Evolutionary conservation across 2,329 filamentous ascomycete genomes (phyloP).

Genomic region (Aureobasidium sp.): DNA sequence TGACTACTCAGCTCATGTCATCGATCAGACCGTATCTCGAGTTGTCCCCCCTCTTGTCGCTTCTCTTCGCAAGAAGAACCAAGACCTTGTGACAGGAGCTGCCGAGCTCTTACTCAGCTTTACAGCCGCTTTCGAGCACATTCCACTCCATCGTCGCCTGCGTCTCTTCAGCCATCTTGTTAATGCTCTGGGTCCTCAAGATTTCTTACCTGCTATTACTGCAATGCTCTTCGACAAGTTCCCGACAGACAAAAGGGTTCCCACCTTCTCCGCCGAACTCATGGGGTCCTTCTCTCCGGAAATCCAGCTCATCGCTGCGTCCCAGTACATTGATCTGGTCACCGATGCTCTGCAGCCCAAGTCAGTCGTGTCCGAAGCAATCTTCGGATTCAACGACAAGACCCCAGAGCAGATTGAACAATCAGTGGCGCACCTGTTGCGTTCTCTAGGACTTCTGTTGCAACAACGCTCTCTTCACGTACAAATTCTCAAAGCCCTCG

Average conservation of each 20-base stretch:
- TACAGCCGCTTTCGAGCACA: slow-evolving; percentile 91
- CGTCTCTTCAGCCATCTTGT: slow-evolving; percentile 79
- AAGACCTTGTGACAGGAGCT: slow-evolving; percentile 71
- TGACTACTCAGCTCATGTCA: slow-evolving; percentile 93
- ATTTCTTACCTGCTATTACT: slow-evolving; percentile 81
- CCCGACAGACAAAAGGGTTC: slow-evolving; percentile 64
- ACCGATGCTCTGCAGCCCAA: slow-evolving; percentile 69
- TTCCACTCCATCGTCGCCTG: slow-evolving; percentile 77
- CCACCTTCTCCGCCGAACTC: slow-evolving; percentile 69
- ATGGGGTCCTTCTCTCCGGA: slow-evolving; percentile 65
- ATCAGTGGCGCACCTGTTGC: slow-evolving; percentile 29
- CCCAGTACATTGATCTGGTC: slow-evolving; percentile 68
- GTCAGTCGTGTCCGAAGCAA: slow-evolving; percentile 62
- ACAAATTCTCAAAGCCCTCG: slow-evolving; percentile 14
- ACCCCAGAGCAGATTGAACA: slow-evolving; percentile 29
- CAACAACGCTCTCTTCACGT: slow-evolving; percentile 13
- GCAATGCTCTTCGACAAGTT: slow-evolving; percentile 90
- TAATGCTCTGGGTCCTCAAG: slow-evolving; percentile 73
- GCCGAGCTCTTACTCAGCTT: slow-evolving; percentile 93
- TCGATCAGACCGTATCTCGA: slow-evolving; percentile 85
- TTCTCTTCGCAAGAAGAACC: slow-evolving; percentile 70
- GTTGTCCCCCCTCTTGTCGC: slow-evolving; percentile 87
- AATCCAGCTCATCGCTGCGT: slow-evolving; percentile 65
- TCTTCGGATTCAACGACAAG: slow-evolving; percentile 58
- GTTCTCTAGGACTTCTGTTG: slow-evolving; percentile 29